These are phyloP conservation scores for Candida pseudoviswanathii DNA, from an alignment of 1,139 yeast genomes.

Conservation along the genomic window DNA sequence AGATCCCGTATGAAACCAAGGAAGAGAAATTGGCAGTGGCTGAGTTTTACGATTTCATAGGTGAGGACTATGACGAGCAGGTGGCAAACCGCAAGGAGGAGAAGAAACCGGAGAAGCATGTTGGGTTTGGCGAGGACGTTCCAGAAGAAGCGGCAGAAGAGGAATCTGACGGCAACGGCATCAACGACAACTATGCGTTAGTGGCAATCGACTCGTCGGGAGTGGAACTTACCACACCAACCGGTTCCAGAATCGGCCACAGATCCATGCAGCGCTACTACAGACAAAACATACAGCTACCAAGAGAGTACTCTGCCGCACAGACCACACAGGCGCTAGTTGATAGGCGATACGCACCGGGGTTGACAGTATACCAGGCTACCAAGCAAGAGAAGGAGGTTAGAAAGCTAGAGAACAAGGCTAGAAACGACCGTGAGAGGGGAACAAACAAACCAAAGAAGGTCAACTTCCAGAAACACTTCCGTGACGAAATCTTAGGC, in stretches of 20 bases:
- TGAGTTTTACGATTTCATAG: conserved; percentile 46
- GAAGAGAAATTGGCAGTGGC: conserved; percentile 43
- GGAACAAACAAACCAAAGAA: conserved; percentile 30
- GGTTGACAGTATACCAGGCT: conserved; percentile 32
- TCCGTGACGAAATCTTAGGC: conserved; percentile 41
- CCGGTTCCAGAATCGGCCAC: conserved; percentile 54
- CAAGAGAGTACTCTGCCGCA: conserved; percentile 30
- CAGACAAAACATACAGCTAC: conserved; percentile 38
- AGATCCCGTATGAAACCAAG: conserved; percentile 52
- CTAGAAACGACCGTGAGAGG: conserved; percentile 28
- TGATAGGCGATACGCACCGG: conserved; percentile 46
- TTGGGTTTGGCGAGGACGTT: conserved; percentile 19
- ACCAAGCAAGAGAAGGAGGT: conserved; percentile 39
- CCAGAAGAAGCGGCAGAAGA: conserved; percentile 22
- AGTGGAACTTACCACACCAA: conserved; percentile 45
- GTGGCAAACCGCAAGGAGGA: conserved; percentile 14
- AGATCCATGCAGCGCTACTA: conserved; percentile 47
- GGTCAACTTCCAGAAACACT: conserved; percentile 40
- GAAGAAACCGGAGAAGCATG: conserved; percentile 23
- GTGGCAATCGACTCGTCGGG: conserved; percentile 44
- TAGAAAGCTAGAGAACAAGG: conserved; percentile 26
- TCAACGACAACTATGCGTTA: conserved; percentile 31
- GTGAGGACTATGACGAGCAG: conserved; percentile 15
- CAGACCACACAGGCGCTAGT: conserved; percentile 40
- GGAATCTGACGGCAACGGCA: conserved; percentile 32